phyloP scores from a whole-genome alignment of 1,284 basidiomycete genomes.

The Sanghuangporus weigelae region DNA sequence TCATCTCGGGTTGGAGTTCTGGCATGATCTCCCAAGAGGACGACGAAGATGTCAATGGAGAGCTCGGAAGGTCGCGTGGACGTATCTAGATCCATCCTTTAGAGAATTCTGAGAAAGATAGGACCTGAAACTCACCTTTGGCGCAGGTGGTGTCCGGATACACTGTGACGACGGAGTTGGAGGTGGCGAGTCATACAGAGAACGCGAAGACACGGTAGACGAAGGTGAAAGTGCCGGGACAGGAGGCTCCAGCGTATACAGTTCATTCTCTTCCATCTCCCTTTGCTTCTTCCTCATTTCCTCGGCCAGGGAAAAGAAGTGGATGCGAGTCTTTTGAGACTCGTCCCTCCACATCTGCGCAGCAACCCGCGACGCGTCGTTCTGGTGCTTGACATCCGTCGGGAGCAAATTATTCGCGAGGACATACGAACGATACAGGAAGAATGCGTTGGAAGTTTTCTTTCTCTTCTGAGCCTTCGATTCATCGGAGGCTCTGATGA shows the following conservation, averaged over 20 bases:
- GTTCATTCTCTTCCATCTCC: neutral
- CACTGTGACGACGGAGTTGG: neutral
- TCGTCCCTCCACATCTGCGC: conserved; percentile 5
- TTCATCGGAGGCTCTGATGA: neutral
- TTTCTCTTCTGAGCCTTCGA: conserved; percentile 1
- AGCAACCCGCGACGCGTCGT: conserved; percentile 5
- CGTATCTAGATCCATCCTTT: neutral
- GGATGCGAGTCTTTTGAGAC: neutral
- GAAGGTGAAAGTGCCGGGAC: neutral
- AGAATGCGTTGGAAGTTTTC: conserved; percentile 9
- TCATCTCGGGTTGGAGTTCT: neutral
- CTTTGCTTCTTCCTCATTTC: neutral
- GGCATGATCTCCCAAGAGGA: neutral
- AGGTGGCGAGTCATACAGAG: neutral
- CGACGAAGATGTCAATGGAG: neutral
- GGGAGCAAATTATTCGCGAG: conserved; percentile 7
- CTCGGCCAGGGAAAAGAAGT: conserved; percentile 3
- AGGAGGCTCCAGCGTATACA: neutral
- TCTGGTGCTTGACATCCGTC: conserved; percentile 7
- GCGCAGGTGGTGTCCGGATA: neutral
- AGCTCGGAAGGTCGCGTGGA: neutral
- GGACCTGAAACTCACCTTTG: neutral
- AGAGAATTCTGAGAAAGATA: neutral
- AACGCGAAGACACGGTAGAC: neutral
- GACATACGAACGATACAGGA: conserved; percentile 11